phyloP scores from a whole-genome alignment of 176 grass and related monocot species.

The Oryza glumipatula region DNA sequence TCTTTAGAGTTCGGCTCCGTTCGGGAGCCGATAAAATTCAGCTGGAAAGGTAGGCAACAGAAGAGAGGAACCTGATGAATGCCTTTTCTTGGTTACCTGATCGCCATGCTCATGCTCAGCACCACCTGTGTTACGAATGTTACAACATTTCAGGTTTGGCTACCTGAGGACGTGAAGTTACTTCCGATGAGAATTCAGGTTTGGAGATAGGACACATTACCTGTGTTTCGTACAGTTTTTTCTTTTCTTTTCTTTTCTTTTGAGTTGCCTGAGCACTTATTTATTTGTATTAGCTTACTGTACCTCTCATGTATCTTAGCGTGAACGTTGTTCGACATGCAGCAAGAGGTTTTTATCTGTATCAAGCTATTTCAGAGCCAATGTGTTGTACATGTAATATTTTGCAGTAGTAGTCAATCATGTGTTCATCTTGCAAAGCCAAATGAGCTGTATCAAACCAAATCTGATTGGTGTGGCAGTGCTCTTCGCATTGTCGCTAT shows the following conservation, averaged over 20 bases:
- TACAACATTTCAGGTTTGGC: constrained; percentile 17
- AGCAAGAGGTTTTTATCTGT: constrained; percentile 10
- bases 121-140: constrained; percentile 25
- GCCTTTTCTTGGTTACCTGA: constrained; percentile 18
- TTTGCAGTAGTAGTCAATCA: not conserved
- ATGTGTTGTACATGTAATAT: constrained; percentile 24
- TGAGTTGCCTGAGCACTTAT: not conserved
- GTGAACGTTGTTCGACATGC: constrained; percentile 24
- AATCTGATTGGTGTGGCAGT: not conserved
- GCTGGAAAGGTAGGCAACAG: constrained; percentile 25
- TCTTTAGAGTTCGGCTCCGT: constrained; percentile 5
- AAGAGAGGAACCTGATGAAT: constrained; percentile 29
- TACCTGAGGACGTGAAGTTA: constrained; percentile 10
- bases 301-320: constrained; percentile 18
- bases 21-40: constrained; percentile 35
- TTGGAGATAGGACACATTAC: constrained; percentile 27
- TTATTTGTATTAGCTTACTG: constrained; percentile 37
- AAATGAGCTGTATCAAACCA: not conserved
- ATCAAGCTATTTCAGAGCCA: constrained; percentile 32
- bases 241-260: not conserved
- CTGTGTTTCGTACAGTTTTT: constrained; percentile 37
- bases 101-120: not conserved
- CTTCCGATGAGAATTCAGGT: constrained; percentile 30
- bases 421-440: not conserved
- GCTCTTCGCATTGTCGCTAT: not conserved